Base-by-base conservation (phyloP, 2,329 filamentous ascomycete species). In the Diaporthe citri region DNA sequence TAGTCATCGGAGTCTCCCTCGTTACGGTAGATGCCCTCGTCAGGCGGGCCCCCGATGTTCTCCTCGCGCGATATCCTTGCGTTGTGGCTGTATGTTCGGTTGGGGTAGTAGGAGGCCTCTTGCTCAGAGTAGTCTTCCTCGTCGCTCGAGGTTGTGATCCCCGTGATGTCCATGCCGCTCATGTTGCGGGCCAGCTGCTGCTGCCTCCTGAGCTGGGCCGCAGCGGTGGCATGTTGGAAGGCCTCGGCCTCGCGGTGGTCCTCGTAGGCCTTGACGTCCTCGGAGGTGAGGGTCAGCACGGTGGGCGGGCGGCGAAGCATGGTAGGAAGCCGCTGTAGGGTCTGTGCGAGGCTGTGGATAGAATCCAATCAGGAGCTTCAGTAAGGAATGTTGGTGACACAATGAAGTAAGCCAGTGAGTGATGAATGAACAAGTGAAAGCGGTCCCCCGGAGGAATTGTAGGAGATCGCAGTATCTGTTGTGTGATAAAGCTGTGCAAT, bases 251-350 rank as follows among this genome's bases (percentile, higher is more conserved):
- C 80, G 34, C 85, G 85, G 76, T 91, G 87, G 81, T 93, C 91
- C 80, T 95, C 93, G 84, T 94, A 94, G 72, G 89, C 86, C 52
- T 92, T 91, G 52, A 95, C 87, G 82, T 95, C 93, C 80, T 94
- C 91, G 64, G 90, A 87, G 3, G 93, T 94, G 77, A 95, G 89
- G 72, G 88, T 86, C 77, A 95, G 90, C 20, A 90, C 89, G 62
- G 93, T 95, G 15, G 93, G 89, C 22, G 90, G 89, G 60, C 93
- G 81, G 72, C 83, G 82, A n/a, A 84, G 80, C 83, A 85, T 83
- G 31, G 48, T 67, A 39, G 4, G 55, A 17, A n/a, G 20, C 6
- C 28, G n/a, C 10, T 52, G 56, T 34, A 55, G 17, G 48, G 56
- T 25, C 31, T 39, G 25, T 31, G 25, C 13, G 59, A 25, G 57